A percentile compares a stretch with the other conserved stretches of the same genome.
These are phyloP conservation scores for Wickerhamiella occidentalis DNA, from an alignment of 805 yeast species.

Conservation along the genomic window DNA sequence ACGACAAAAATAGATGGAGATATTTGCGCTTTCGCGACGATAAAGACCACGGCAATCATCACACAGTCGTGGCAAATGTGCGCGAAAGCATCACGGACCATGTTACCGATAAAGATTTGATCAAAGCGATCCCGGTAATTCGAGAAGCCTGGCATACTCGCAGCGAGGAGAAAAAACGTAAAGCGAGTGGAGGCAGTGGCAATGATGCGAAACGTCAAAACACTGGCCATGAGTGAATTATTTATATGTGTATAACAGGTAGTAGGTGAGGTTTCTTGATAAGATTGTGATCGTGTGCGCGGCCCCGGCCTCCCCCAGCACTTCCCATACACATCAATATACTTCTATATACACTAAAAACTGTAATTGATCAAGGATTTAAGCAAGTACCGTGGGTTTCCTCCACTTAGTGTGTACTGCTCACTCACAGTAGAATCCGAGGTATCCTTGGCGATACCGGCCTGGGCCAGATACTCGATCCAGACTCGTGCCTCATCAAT, in stretches of 20 bases:
- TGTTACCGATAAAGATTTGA: constrained; percentile 66
- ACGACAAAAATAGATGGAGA: constrained; percentile 61
- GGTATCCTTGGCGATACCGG: constrained; percentile 32
- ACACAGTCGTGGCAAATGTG: constrained; percentile 68
- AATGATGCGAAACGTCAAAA: constrained; percentile 1
- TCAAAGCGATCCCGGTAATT: constrained; percentile 44
- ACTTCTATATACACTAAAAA: constrained; percentile 18
- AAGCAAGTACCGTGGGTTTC: constrained; percentile 46
- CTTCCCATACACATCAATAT: too few relatives aligned
- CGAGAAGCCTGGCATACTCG: constrained; percentile 52
- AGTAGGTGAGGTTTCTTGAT: background rate
- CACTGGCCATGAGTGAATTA: background rate
- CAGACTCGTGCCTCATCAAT: constrained; percentile 35
- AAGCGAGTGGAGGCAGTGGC: background rate
- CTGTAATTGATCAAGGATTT: constrained; percentile 30
- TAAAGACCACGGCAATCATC: constrained; percentile 76
- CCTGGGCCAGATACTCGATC: constrained; percentile 32
- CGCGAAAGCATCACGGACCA: constrained; percentile 76
- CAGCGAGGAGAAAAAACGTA: background rate
- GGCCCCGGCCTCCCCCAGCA: too few relatives aligned
- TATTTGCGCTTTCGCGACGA: constrained; percentile 87
- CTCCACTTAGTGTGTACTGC: constrained; percentile 48
- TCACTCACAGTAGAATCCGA: constrained; percentile 33
- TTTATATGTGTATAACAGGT: background rate
- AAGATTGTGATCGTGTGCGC: too few relatives aligned